Conservation (phyloP, 139 green algal genomes). For the Chlorella ohadii region DNA sequence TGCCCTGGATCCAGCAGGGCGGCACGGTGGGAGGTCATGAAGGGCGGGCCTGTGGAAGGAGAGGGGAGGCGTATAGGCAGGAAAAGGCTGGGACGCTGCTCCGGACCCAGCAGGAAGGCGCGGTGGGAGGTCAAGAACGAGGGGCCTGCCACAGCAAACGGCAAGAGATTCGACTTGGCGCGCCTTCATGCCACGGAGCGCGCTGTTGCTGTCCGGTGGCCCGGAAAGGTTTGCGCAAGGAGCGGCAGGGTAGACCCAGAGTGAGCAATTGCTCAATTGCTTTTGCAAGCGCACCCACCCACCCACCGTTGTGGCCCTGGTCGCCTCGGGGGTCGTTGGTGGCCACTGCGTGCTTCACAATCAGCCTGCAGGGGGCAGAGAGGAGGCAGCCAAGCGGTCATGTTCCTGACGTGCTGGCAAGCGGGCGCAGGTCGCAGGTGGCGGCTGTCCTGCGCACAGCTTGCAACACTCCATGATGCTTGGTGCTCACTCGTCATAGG, state of each 20-base stretch:
- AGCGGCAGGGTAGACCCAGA: too few species aligned
- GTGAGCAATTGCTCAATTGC: too few species aligned
- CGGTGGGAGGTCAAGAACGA: conserved; percentile 6
- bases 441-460: background rate
- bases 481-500: background rate
- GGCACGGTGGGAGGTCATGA: conserved; percentile 12
- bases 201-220: too few species aligned
- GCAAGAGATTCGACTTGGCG: too few species aligned
- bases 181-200: too few species aligned
- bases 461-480: too few species aligned
- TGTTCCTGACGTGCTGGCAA: background rate
- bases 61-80: too few species aligned
- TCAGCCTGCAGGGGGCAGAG: background rate
- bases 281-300: too few species aligned
- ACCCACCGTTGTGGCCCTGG: conserved; percentile 7
- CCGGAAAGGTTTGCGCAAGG: too few species aligned
- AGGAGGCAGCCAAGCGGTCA: too few species aligned
- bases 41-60: background rate
- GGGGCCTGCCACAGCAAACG: background rate
- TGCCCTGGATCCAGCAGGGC: conserved; percentile 11
- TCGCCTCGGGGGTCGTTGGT: background rate
- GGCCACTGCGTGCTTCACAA: conserved; percentile 10
- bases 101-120: conserved; percentile 2
- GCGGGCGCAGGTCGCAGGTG: background rate
- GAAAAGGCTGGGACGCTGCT: too few species aligned